Percentiles rank a stretch among this genome's conserved stretches.
phyloP scores from a whole-genome alignment of 192 early-diverging fungal species.

The Coemansia sp. region DNA sequence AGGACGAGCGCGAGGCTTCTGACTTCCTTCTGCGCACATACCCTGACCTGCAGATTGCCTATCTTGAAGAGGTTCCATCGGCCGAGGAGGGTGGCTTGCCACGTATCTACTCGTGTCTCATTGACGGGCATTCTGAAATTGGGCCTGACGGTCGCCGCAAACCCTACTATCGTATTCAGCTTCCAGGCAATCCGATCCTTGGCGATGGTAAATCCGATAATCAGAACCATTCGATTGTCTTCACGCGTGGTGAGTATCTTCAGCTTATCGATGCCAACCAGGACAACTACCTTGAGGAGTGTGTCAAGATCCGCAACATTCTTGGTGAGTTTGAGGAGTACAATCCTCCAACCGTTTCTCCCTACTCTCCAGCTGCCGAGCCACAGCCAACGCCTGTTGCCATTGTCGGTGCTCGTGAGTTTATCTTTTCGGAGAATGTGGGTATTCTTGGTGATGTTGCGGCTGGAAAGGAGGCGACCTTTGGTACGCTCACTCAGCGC shows the following conservation, averaged over 20 bases:
- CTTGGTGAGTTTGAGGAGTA: constrained; percentile 84
- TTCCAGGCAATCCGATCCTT: constrained; percentile 85
- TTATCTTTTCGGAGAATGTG: constrained; percentile 83
- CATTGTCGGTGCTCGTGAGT: constrained; percentile 85
- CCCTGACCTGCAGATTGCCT: constrained; percentile 79
- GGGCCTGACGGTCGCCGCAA: constrained; percentile 71
- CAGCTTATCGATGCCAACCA: constrained; percentile 89
- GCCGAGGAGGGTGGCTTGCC: constrained; percentile 62
- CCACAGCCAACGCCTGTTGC: constrained; percentile 70
- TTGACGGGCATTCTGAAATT: constrained; percentile 75
- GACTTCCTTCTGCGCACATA: constrained; percentile 77
- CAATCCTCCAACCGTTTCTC: constrained; percentile 64
- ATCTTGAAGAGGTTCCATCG: constrained; percentile 69
- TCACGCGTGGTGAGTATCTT: constrained; percentile 83
- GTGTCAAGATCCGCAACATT: constrained; percentile 83
- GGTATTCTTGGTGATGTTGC: constrained; percentile 87
- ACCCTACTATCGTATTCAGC: constrained; percentile 72
- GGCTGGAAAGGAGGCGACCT: constrained; percentile 86
- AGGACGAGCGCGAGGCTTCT: constrained; percentile 71
- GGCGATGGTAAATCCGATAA: constrained; percentile 92
- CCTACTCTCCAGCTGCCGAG: constrained; percentile 67
- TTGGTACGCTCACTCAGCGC: constrained; percentile 82
- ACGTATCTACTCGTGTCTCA: constrained; percentile 64
- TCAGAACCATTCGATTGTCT: constrained; percentile 85
- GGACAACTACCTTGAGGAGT: constrained; percentile 92